Percentiles rank a stretch among this genome's conserved stretches.
Conservation (phyloP, 106 monocot genomes). For the Acorus gramineus region DNA sequence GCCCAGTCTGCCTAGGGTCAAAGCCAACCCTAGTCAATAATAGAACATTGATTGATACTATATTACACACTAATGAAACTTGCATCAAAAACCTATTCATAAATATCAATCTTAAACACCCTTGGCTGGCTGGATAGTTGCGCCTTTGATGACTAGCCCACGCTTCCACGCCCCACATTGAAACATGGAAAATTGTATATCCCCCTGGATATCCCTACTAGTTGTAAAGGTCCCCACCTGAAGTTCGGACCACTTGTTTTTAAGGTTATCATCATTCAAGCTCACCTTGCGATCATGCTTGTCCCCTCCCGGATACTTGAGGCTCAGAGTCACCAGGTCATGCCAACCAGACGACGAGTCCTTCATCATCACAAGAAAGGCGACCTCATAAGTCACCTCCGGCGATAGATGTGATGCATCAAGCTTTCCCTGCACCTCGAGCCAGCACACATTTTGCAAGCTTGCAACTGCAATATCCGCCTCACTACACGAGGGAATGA, state of each 20-base stretch:
- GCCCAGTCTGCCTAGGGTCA: no score
- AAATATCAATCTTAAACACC: no score
- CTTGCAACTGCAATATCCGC: constrained; percentile 26
- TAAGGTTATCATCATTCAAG: constrained; percentile 24
- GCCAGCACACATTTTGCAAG: constrained; percentile 47
- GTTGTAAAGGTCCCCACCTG: constrained; percentile 19
- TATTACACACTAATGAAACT: no score
- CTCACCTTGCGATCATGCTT: constrained; percentile 11
- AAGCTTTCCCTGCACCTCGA: constrained; percentile 45
- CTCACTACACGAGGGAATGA: constrained; percentile 2
- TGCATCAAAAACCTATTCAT: no score
- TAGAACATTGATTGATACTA: no score
- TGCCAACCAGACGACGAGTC: constrained; percentile 33
- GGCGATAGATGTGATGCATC: constrained; percentile 36
- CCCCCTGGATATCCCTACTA: constrained; percentile 5
- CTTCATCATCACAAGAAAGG: constrained; percentile 35
- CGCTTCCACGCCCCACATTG: constrained; percentile 45
- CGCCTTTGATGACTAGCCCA: constrained; percentile 50
- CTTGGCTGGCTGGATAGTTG: constrained; percentile 25
- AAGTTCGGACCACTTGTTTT: constrained; percentile 28
- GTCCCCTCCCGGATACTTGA: constrained; percentile 11
- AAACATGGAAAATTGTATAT: constrained; percentile 41
- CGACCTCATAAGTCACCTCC: constrained; percentile 29
- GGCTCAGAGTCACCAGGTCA: constrained; percentile 31
- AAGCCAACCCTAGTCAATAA: no score